Base-by-base conservation (phyloP, 1,284 basidiomycete genomes). In the Schizophyllum amplum region DNA sequence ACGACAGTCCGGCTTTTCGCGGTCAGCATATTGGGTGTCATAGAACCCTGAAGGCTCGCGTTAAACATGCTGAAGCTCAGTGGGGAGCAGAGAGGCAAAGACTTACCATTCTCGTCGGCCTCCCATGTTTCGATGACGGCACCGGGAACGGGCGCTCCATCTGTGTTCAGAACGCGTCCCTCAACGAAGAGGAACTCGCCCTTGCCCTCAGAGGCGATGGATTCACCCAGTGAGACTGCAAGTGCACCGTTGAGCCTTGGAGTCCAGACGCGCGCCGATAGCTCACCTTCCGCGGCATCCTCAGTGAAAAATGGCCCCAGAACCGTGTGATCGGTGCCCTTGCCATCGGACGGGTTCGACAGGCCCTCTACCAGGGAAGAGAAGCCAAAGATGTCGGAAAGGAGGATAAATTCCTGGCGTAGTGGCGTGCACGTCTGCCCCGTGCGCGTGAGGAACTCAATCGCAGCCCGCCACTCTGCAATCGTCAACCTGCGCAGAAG, bases 81-180 rank as follows among this genome's bases (percentile, higher is more conserved):
- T 33, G 27, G 27, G 27, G 13, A 33, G 27, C 13, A 33, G 27
- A 13, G 13, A 33, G 13, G 27, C 5, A 33, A 33, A 33, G 13
- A 5, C 27, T 9, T 17, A 42, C 33, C 33, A 58, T 81, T 66
- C 4, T 76, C 77, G 67, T 94, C 91, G n/a, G 90, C 85, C 71
- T 94, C 91, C 92, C 90, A 93, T 15, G 90, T 92, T 58, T 93
- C 88, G 60, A 93, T 87, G 27, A 78, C 66, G 1, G 86, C 87
- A 59, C 76, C 75, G 4, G 82, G 66, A 53, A 93, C 77, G 1
- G 87, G 85, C n/a, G 80, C 75, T 24, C 92, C 91, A 27, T 81
- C 71, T 0, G 80, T 83, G 64, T 84, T 78, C 33, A 80, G 65
- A 1, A 94, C 78, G 1, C 75, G 77, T 1, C 92, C 92, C 65